Evolutionary conservation across 768 basidiomycete genomes (phyloP).

Genomic region (Kondoa malvinella): DNA sequence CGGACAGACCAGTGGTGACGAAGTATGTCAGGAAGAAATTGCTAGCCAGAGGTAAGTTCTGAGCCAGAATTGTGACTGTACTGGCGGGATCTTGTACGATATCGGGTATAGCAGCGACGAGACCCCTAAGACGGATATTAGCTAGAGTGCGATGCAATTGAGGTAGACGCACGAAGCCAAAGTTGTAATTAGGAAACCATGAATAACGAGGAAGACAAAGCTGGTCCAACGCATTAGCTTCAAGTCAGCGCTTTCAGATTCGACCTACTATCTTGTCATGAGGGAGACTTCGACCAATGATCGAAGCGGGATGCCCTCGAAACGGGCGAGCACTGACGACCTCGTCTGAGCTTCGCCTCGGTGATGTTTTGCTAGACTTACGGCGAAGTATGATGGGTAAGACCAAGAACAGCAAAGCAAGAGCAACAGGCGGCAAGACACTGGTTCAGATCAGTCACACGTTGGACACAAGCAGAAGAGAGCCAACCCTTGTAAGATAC

Average conservation of each 20-base stretch:
- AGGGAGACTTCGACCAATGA: constrained; percentile 72
- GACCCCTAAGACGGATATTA: no score
- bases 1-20: constrained; percentile 28
- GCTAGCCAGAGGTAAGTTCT: constrained; percentile 51
- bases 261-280: constrained; percentile 52
- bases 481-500: constrained; percentile 77
- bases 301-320: constrained; percentile 78
- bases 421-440: constrained; percentile 67
- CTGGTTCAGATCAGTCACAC: constrained; percentile 29
- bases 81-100: constrained; percentile 54
- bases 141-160: no score
- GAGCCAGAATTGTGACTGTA: constrained; percentile 53
- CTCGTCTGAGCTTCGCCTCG: constrained; percentile 46
- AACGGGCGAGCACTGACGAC: constrained; percentile 65
- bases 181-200: constrained; percentile 65
- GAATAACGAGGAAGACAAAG: constrained; percentile 71
- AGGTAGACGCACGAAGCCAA: no score
- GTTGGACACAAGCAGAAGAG: constrained; percentile 66
- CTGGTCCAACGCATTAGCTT: not conserved
- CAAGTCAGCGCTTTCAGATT: not conserved
- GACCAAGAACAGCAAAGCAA: constrained; percentile 81
- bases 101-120: constrained; percentile 49
- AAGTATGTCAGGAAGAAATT: constrained; percentile 85
- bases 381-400: constrained; percentile 60
- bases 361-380: not conserved